Base-by-base conservation (phyloP, 1,139 yeast genomes). In the Candida sojae region DNA sequence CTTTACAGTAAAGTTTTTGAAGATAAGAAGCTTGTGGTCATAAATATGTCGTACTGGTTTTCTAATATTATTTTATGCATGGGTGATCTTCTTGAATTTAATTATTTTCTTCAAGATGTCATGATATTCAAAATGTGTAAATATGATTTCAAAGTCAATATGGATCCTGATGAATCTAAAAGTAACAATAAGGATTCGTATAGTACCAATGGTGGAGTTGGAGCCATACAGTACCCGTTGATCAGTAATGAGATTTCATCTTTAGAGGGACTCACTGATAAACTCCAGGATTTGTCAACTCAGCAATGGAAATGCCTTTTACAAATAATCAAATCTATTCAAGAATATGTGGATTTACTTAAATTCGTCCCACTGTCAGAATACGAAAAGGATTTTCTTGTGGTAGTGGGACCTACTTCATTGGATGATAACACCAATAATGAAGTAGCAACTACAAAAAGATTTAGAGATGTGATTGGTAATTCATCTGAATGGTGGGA, bases 21-120 rank as follows among this genome's bases (percentile, higher is more conserved):
- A 13, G 54, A 44, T 39, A 48, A 47, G 48, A 61, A 59, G 28
- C 53, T 64, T 39, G 55, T 71, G 4, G 57, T 67, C 4, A 58
- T 74, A n/a, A 70, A 71, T 49, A 57, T 64, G 6, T 61, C 67
- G 10, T 56, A 58, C 42, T 55, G 73, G 26, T 58, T 64, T 39
- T 55, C 74, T 2, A 51, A 60, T 11, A 57, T 71, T 32, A 51
- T 66, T 17, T 50, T 64, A 35, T 56, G 65, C 6, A 49, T 62
- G 21, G 60, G 68, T 2, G 61, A 61, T 39, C 48, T 69, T 3
- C 39, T 58, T 29, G 53, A 56, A 44, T 44, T 50, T 30, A 48
- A 47, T 21, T 42, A 44, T 31, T 51, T 54, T 13, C 42, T 59
- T 8, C 35, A 45, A 25, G 53, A 53, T 25, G 50, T 57, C 28